Conservation (phyloP, 139 green algal genomes). For the Chlamydomonas sp. region DNA sequence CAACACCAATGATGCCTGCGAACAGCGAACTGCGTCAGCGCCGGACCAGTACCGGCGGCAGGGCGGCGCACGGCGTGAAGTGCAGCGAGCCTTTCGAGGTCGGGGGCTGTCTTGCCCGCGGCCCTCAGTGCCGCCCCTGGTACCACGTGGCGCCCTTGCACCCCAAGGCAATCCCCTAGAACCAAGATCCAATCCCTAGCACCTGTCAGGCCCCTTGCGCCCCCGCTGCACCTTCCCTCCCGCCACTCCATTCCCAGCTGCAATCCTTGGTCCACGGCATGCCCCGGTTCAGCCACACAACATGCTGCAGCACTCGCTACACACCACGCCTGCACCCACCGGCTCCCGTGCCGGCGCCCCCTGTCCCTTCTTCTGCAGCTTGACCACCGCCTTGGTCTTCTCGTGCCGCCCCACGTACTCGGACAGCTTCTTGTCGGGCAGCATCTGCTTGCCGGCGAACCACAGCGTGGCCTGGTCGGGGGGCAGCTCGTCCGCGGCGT, state of each 20-base stretch:
- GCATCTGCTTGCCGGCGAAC: slow-evolving; percentile 88
- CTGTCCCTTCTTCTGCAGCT: slow-evolving; percentile 80
- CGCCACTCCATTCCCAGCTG: too few relatives aligned
- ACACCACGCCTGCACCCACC: slow-evolving; percentile 23
- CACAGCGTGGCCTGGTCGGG: slow-evolving; percentile 70
- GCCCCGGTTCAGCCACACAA: too few relatives aligned
- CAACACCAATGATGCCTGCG: too few relatives aligned
- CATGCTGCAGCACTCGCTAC: too few relatives aligned
- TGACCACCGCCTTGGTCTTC: slow-evolving; percentile 80
- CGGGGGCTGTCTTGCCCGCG: background rate
- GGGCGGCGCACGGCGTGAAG: too few relatives aligned
- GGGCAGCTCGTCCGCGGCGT: slow-evolving; percentile 72
- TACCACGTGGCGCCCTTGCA: background rate
- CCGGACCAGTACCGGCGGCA: too few relatives aligned
- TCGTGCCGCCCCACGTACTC: slow-evolving; percentile 82
- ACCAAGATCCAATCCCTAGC: too few relatives aligned
- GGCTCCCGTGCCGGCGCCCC: slow-evolving; percentile 70
- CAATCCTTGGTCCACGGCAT: too few relatives aligned
- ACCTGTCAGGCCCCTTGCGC: too few relatives aligned
- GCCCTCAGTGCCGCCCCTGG: background rate
- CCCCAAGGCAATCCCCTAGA: too few relatives aligned
- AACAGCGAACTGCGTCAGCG: too few relatives aligned
- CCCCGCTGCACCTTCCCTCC: too few relatives aligned
- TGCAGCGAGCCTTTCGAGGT: background rate
- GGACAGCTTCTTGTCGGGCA: slow-evolving; percentile 73